Conservation (phyloP, 352 stramenopile species). For the Phytophthora citricola region DNA sequence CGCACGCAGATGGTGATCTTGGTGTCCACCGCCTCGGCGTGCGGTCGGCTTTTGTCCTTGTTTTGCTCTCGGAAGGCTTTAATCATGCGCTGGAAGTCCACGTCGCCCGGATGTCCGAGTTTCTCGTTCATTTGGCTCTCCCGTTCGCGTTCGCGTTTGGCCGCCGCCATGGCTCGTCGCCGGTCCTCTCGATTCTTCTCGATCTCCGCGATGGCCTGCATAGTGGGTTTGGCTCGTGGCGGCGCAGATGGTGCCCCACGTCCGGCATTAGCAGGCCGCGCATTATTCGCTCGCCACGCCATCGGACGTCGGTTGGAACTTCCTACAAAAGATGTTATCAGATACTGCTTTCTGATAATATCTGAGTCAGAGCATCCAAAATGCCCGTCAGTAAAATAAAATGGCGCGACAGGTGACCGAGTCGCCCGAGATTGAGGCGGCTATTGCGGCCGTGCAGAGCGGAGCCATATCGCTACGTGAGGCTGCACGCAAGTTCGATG, state of each 20-base stretch:
- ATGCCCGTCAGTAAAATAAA: not conserved
- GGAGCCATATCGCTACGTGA: slow-evolving; percentile 76
- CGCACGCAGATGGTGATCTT: slow-evolving; percentile 97
- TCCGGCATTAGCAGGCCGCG: slow-evolving; percentile 6
- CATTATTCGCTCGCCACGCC: slow-evolving; percentile 39
- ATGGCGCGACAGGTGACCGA: slow-evolving; percentile 28
- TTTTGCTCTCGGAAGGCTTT: slow-evolving; percentile 85
- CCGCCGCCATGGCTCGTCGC: slow-evolving; percentile 82
- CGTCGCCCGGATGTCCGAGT: slow-evolving; percentile 82
- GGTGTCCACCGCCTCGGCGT: slow-evolving; percentile 60
- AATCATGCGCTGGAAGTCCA: slow-evolving; percentile 94
- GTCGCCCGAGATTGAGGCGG: slow-evolving; percentile 49
- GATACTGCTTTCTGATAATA: slow-evolving; percentile 1
- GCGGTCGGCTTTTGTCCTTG: slow-evolving; percentile 53
- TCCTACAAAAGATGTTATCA: slow-evolving; percentile 9
- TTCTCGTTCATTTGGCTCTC: slow-evolving; percentile 87
- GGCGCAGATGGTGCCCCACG: slow-evolving; percentile 17
- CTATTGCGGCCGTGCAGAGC: slow-evolving; percentile 63
- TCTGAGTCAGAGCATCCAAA: not conserved
- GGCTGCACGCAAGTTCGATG: slow-evolving; percentile 69
- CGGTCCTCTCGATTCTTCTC: slow-evolving; percentile 88
- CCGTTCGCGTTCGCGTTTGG: slow-evolving; percentile 85
- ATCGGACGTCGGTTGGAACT: slow-evolving; percentile 28
- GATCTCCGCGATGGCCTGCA: slow-evolving; percentile 82
- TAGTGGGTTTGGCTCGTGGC: slow-evolving; percentile 60